Conservation (phyloP, 768 basidiomycete genomes). For the Phanerochaete sordida region DNA sequence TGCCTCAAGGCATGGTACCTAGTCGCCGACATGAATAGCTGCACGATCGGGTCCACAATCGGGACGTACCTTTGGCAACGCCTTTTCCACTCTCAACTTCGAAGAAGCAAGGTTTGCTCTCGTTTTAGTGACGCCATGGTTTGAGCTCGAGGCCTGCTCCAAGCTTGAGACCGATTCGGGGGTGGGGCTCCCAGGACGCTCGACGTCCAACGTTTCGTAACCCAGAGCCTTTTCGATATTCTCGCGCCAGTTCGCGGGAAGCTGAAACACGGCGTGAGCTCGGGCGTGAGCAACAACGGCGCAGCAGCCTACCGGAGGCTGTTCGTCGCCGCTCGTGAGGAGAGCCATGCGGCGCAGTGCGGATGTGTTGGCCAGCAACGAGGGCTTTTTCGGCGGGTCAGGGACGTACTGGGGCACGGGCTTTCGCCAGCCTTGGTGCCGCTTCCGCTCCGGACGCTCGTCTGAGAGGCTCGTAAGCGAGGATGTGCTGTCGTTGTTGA, state of each 20-base stretch:
- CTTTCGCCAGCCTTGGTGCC: slow-evolving; percentile 62
- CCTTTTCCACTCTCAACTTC: slow-evolving; percentile 6
- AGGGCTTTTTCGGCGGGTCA: slow-evolving; percentile 47
- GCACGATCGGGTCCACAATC: neutral
- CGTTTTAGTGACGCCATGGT: neutral
- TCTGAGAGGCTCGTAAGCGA: slow-evolving; percentile 3
- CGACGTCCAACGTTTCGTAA: slow-evolving; percentile 2
- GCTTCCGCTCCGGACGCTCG: slow-evolving; percentile 8
- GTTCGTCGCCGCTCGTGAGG: neutral
- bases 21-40: slow-evolving; percentile 1
- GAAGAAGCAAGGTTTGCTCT: neutral
- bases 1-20: slow-evolving; percentile 2
- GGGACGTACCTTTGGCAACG: slow-evolving; percentile 6
- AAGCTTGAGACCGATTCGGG: neutral
- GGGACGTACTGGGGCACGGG: slow-evolving; percentile 67
- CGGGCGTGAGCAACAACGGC: neutral
- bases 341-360: slow-evolving; percentile 1
- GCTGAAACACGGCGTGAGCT: slow-evolving; percentile 11
- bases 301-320: slow-evolving; percentile 21
- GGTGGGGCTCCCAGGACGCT: slow-evolving; percentile 10
- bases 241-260: slow-evolving; percentile 25
- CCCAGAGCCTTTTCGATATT: slow-evolving; percentile 15
- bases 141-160: neutral
- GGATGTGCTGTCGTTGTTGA: slow-evolving; percentile 6
- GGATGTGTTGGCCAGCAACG: neutral